Base-by-base conservation (phyloP, 805 yeast genomes). In the Metschnikowia anglica region DNA sequence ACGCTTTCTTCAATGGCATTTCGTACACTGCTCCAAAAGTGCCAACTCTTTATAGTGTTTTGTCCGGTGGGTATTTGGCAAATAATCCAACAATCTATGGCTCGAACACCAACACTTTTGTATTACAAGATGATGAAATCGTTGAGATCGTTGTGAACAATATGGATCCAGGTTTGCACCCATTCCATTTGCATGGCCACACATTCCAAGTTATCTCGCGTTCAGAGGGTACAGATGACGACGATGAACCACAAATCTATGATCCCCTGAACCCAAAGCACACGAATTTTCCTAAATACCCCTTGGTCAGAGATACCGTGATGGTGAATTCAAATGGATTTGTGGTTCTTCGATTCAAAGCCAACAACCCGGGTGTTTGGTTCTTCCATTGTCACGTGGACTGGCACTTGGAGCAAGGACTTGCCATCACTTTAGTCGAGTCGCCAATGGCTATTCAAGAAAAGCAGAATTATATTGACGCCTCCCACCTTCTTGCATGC, bases 311-410 rank as follows among this genome's bases (percentile, higher is more conserved):
- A 63, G 96, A 89, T 58, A 84, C 91, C 0, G 80, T 80, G 16
- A 69, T 75, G 51, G 79, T 88, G 13, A 77, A 80, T 38, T 79
- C 84, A 25, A 80, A 82, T 53, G 87, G 90, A 2, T 77, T 80
- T 60, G 62, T 81, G 38, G 89, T 83, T 13, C 58, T 81, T 24
- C 71, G 97, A 52, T 88, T 88, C 62, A 75, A 69, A 54, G 88
- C 96, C 10, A 80, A 85, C 56, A 89, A 90, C 56, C 96, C 97
- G 2, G 97, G 97, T 44, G 82, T 88, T 19, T 90, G 97, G 97
- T 79, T 85, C 48, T 85, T 89, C 81, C 97, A 89, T 61, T 89
- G 97, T 65, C 96, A 87, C 59, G 78, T 85, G 42, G 91, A 85
- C 56, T 85, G 89, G 84, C 95, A 85, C 65, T 75, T 85, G 61